Percentiles rank a stretch among this genome's conserved stretches.
Evolutionary conservation across 345 rosid species (phyloP).

Genomic region (Rhodamnia rubescens): DNA sequence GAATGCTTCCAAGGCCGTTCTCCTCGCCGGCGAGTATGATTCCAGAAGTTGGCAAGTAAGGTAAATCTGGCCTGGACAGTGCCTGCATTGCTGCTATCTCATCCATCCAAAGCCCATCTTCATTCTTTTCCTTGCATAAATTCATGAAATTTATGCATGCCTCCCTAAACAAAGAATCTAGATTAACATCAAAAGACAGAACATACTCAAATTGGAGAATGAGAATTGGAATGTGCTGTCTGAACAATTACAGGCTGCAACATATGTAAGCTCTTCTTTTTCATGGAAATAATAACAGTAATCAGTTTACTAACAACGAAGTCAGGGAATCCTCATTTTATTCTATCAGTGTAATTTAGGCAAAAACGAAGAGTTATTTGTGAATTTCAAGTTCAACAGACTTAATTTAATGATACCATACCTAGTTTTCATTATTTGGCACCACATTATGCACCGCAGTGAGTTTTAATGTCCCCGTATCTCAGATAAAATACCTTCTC

Average conservation of each 20-base stretch:
- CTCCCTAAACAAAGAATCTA: conserved; percentile 37
- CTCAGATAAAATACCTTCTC: not conserved
- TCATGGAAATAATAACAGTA: not conserved
- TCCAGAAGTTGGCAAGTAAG: conserved; percentile 73
- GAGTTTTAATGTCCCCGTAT: not conserved
- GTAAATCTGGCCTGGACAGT: conserved; percentile 53
- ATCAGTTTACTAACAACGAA: not conserved
- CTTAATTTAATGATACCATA: not conserved
- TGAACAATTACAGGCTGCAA: not conserved
- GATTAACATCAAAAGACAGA: not conserved
- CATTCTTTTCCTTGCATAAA: conserved; percentile 90
- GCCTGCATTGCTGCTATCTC: conserved; percentile 95
- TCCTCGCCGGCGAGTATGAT: conserved; percentile 71
- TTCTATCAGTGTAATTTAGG: not conserved
- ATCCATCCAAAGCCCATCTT: conserved; percentile 89
- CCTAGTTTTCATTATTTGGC: not conserved
- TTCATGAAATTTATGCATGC: conserved; percentile 85
- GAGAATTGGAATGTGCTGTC: not conserved
- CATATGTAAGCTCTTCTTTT: not conserved
- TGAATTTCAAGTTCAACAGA: not conserved
- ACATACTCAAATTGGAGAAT: not conserved
- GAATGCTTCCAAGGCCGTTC: conserved; percentile 20
- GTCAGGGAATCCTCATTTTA: not conserved
- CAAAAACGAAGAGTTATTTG: not conserved
- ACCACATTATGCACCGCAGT: not conserved